Conservation (phyloP, 768 basidiomycete genomes). For the Leccinum barrowsii region DNA sequence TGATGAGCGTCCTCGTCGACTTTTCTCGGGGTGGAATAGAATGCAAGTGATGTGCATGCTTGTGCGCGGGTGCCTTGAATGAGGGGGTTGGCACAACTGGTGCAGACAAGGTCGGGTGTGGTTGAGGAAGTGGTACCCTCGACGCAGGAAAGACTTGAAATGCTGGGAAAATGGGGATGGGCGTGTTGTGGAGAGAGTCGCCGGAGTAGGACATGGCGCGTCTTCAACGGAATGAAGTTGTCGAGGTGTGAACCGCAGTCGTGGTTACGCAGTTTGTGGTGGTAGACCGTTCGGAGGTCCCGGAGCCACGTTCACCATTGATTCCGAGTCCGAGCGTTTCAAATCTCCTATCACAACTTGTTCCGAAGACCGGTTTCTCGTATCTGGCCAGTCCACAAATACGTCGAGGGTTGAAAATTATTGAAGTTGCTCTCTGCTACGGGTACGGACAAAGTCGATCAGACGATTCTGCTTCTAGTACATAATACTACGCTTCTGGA, state of each 20-base stretch:
- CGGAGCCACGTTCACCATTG: neutral
- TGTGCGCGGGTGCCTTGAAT: slow-evolving; percentile 76
- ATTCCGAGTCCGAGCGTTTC: neutral
- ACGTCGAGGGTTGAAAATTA: slow-evolving; percentile 36
- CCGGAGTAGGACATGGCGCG: slow-evolving; percentile 25
- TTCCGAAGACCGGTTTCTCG: too few species aligned
- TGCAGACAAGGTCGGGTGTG: slow-evolving; percentile 15
- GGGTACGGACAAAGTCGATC: slow-evolving; percentile 60
- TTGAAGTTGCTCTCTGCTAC: slow-evolving; percentile 77
- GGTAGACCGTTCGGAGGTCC: neutral
- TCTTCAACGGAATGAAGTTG: neutral
- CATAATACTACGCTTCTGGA: slow-evolving; percentile 66
- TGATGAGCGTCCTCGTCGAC: slow-evolving; percentile 82
- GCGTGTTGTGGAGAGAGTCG: slow-evolving; percentile 9
- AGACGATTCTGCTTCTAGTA: slow-evolving; percentile 60
- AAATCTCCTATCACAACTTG: too few species aligned
- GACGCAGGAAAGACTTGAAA: slow-evolving; percentile 17
- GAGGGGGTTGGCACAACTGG: slow-evolving; percentile 12
- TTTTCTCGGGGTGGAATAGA: slow-evolving; percentile 85
- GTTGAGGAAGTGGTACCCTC: neutral
- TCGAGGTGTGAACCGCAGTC: too few species aligned
- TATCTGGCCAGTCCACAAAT: too few species aligned
- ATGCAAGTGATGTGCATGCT: slow-evolving; percentile 84
- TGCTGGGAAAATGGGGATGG: slow-evolving; percentile 15
- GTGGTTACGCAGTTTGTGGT: neutral